Percentiles rank a stretch among this genome's conserved stretches.
These are phyloP conservation scores for Aspergillus thermomutatus DNA, from an alignment of 2,329 filamentous ascomycete species.

Conservation along the genomic window DNA sequence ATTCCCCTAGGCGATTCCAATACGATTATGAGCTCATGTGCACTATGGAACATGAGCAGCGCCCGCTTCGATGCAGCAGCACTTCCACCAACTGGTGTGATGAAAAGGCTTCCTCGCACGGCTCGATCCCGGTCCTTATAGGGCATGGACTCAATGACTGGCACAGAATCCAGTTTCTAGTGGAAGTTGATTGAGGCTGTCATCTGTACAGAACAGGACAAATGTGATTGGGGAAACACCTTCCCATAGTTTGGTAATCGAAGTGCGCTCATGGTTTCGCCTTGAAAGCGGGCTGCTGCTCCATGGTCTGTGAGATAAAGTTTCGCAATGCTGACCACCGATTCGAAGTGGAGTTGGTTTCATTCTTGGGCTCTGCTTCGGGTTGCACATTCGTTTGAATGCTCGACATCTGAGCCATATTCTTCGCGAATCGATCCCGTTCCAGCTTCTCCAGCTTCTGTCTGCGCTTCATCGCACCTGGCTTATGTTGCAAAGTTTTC, in stretches of 20 bases:
- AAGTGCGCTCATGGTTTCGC: constrained; percentile 23
- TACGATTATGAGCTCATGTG: neutral
- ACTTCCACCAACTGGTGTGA: neutral
- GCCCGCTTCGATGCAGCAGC: neutral
- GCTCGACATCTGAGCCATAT: constrained; percentile 69
- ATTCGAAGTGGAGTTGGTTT: constrained; percentile 46
- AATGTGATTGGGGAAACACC: neutral
- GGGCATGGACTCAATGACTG: neutral
- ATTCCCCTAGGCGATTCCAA: neutral
- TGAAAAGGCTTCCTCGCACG: neutral
- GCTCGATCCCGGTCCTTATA: neutral
- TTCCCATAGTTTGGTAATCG: neutral
- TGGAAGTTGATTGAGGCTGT: neutral
- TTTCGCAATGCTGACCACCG: constrained; percentile 78
- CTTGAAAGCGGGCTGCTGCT: constrained; percentile 76
- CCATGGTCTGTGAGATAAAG: constrained; percentile 84
- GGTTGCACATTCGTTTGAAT: constrained; percentile 31
- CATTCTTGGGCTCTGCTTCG: constrained; percentile 12
- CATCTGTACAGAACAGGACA: neutral
- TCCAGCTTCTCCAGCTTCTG: constrained; percentile 76
- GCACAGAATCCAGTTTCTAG: neutral
- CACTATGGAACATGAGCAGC: neutral
- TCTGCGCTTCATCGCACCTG: constrained; percentile 79
- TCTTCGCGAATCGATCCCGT: constrained; percentile 78
- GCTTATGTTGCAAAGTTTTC: constrained; percentile 69